These are phyloP conservation scores for Leptographium wingfieldii DNA, from an alignment of 2,329 filamentous ascomycete species.

Conservation along the genomic window DNA sequence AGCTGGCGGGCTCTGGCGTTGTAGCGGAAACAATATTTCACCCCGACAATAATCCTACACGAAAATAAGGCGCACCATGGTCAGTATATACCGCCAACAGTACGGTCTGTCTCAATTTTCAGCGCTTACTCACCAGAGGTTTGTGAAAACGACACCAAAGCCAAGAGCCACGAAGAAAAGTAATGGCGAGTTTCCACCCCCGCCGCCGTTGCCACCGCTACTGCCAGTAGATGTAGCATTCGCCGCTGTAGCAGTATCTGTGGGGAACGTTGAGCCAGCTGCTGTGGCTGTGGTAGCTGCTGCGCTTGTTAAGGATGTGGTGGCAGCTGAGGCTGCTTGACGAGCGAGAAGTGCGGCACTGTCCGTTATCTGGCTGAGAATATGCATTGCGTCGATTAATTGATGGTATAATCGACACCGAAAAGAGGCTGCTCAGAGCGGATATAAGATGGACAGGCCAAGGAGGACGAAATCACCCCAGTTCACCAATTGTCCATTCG, in stretches of 20 bases:
- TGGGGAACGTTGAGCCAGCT: not conserved
- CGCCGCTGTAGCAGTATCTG: not conserved
- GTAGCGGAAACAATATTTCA: conserved; percentile 98
- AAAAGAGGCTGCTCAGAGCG: not conserved
- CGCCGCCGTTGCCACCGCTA: conserved; percentile 1
- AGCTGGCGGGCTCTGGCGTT: conserved; percentile 83
- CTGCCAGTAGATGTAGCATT: conserved; percentile 1
- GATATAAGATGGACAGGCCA: not conserved
- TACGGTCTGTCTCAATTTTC: not conserved
- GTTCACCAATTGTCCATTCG: no score
- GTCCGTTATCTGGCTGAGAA: conserved; percentile 16
- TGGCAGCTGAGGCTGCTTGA: conserved; percentile 12
- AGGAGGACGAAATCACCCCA: no score
- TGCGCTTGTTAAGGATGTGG: not conserved
- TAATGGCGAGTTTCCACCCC: conserved; percentile 27
- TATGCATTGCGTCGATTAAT: conserved; percentile 12
- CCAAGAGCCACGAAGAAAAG: conserved; percentile 48
- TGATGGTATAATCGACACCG: not conserved
- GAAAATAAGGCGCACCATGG: no score
- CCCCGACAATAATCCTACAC: conserved; percentile 91
- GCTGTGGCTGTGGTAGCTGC: not conserved
- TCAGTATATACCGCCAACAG: not conserved
- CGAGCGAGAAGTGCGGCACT: conserved; percentile 16
- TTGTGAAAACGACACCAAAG: conserved; percentile 97
- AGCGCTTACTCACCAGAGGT: conserved; percentile 70